Percentiles rank a stretch among this genome's conserved stretches.
These are phyloP conservation scores for Salix caprea DNA, from an alignment of 345 rosid genomes.

Conservation along the genomic window DNA sequence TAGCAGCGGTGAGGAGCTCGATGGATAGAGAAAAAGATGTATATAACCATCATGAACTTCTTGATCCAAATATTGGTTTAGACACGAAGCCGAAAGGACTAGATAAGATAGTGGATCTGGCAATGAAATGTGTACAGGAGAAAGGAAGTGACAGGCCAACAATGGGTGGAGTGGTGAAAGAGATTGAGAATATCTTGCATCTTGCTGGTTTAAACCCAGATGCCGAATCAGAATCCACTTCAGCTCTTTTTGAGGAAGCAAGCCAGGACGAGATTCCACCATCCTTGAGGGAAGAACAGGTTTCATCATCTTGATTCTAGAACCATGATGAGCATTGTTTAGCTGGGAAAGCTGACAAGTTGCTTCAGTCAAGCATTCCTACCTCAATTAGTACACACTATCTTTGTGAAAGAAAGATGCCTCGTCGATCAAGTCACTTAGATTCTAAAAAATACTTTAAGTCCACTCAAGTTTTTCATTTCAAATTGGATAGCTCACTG, in stretches of 20 bases:
- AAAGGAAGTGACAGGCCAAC: constrained; percentile 21
- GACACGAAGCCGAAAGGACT: constrained; percentile 33
- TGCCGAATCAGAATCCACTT: constrained; percentile 19
- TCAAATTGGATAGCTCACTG: too few relatives aligned
- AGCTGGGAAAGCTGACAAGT: too few relatives aligned
- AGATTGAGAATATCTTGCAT: constrained; percentile 27
- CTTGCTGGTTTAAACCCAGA: constrained; percentile 27
- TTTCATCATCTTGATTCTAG: too few relatives aligned
- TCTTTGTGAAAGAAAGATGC: too few relatives aligned
- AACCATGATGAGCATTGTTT: too few relatives aligned
- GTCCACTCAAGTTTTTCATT: too few relatives aligned
- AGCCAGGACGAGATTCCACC: constrained; percentile 1
- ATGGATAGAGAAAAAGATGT: constrained; percentile 53
- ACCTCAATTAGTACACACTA: too few relatives aligned
- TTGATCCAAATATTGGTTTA: constrained; percentile 57
- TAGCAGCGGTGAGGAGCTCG: constrained; percentile 55
- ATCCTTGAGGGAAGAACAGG: too few relatives aligned
- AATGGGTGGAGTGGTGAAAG: constrained; percentile 32
- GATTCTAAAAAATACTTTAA: too few relatives aligned
- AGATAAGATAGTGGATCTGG: constrained; percentile 17
- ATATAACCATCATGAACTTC: constrained; percentile 55
- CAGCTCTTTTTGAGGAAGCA: constrained; percentile 11
- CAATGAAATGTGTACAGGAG: constrained; percentile 24
- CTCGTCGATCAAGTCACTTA: too few relatives aligned
- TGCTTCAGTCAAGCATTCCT: too few relatives aligned